phyloP scores from a whole-genome alignment of 2,329 filamentous ascomycete species.

The Xylariaceae sp. region DNA sequence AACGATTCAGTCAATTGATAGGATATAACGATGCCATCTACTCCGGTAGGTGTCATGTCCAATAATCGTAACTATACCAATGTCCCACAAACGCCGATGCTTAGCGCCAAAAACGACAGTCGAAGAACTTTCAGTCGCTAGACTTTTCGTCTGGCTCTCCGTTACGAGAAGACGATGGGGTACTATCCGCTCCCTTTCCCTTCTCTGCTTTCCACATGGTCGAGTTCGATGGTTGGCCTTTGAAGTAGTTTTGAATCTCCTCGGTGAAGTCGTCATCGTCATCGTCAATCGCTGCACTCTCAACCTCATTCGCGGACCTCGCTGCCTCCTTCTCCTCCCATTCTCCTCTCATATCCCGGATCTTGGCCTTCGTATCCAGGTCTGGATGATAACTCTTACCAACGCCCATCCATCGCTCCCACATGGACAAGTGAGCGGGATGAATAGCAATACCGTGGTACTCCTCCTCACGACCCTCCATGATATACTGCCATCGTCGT shows the following conservation, averaged over 20 bases:
- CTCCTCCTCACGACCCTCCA: slow-evolving; percentile 68
- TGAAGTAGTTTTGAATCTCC: slow-evolving; percentile 53
- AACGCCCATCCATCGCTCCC: slow-evolving; percentile 76
- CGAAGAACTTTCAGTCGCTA: too few species aligned
- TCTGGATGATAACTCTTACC: slow-evolving; percentile 81
- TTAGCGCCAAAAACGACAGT: too few species aligned
- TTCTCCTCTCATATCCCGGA: slow-evolving; percentile 71
- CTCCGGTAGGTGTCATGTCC: neutral
- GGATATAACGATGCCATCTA: neutral
- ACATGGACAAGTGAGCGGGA: slow-evolving; percentile 79
- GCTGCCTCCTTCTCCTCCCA: slow-evolving; percentile 51
- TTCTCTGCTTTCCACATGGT: slow-evolving; percentile 21
- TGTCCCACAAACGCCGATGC: too few species aligned
- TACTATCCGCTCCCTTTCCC: slow-evolving; percentile 7
- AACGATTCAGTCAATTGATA: too few species aligned
- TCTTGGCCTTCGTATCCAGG: slow-evolving; percentile 77
- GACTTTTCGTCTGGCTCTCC: neutral
- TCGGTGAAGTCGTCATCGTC: slow-evolving; percentile 48
- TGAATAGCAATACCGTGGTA: slow-evolving; percentile 95
- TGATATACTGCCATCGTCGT: slow-evolving; percentile 85
- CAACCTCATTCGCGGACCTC: slow-evolving; percentile 44
- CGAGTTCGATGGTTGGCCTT: slow-evolving; percentile 12
- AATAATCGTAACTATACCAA: neutral
- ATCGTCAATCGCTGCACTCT: slow-evolving; percentile 31
- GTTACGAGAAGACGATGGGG: slow-evolving; percentile 4